phyloP scores from a whole-genome alignment of 306 rosid genomes.

The Pterocarpus santalinus region DNA sequence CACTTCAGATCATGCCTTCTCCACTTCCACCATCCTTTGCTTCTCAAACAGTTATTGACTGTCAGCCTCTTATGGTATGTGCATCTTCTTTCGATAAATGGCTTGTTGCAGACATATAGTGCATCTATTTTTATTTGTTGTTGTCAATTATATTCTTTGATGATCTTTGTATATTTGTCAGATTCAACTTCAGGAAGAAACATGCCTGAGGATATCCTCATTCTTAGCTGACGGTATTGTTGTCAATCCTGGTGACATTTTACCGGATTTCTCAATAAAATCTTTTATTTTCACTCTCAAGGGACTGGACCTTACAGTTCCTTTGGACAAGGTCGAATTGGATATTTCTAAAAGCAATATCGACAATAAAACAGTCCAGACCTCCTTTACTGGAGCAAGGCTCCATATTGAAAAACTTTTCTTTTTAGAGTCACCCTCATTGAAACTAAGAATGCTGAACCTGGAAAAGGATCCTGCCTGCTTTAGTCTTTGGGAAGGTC shows the following conservation, averaged over 20 bases:
- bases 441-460: conserved; percentile 68
- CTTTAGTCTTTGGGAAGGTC: conserved; percentile 92
- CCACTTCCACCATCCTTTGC: conserved; percentile 92
- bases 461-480: conserved; percentile 97
- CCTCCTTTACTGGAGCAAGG: conserved; percentile 83
- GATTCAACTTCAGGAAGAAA: conserved; percentile 94
- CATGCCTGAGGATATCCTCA: conserved; percentile 92
- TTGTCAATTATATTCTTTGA: conserved; percentile 30
- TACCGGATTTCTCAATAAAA: conserved; percentile 87
- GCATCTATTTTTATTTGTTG: conserved; percentile 18
- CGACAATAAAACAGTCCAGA: conserved; percentile 54
- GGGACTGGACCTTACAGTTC: conserved; percentile 82
- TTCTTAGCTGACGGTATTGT: conserved; percentile 92
- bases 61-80: conserved; percentile 91
- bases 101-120: conserved; percentile 3
- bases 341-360: conserved; percentile 53
- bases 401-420: conserved; percentile 77
- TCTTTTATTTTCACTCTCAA: conserved; percentile 70
- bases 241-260: conserved; percentile 80
- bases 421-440: conserved; percentile 76
- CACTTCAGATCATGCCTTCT: conserved; percentile 86
- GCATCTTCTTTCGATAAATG: conserved; percentile 36
- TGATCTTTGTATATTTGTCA: conserved; percentile 46
- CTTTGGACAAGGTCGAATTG: conserved; percentile 64
- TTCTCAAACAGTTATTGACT: conserved; percentile 85